Conservation (phyloP, 805 yeast species). For the Zygoascus flipseniorum region DNA sequence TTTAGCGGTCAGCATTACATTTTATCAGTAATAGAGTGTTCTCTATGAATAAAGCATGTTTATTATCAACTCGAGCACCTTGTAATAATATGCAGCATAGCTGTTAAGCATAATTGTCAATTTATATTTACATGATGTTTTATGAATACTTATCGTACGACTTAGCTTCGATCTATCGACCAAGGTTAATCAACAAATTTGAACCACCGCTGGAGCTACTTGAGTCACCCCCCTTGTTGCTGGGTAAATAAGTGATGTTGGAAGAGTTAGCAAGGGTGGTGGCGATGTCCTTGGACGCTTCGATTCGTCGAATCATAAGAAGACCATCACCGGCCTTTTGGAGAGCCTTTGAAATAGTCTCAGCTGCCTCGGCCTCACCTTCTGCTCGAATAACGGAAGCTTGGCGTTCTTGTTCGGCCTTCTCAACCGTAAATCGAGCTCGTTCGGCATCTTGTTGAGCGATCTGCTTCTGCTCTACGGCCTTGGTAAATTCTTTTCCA, state of each 20-base stretch:
- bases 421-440: constrained; percentile 85
- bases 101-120: background rate
- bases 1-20: background rate
- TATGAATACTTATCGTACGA: background rate
- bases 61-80: no score
- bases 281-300: constrained; percentile 95
- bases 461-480: constrained; percentile 97
- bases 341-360: constrained; percentile 84
- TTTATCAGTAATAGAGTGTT: background rate
- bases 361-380: constrained; percentile 99
- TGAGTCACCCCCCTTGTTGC: constrained; percentile 32
- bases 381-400: constrained; percentile 95
- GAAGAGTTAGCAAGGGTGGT: constrained; percentile 72
- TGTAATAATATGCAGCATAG: no score
- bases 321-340: constrained; percentile 94
- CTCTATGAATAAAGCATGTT: no score
- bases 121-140: constrained; percentile 1
- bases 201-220: constrained; percentile 27
- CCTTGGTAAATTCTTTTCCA: constrained; percentile 93
- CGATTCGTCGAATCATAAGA: constrained; percentile 86
- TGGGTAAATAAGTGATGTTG: constrained; percentile 84
- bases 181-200: constrained; percentile 28
- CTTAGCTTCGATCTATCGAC: constrained; percentile 20
- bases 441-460: constrained; percentile 99
- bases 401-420: constrained; percentile 95